These are phyloP conservation scores for Mycosphaerella arachidis DNA, from an alignment of 2,329 filamentous ascomycete species.

Conservation along the genomic window DNA sequence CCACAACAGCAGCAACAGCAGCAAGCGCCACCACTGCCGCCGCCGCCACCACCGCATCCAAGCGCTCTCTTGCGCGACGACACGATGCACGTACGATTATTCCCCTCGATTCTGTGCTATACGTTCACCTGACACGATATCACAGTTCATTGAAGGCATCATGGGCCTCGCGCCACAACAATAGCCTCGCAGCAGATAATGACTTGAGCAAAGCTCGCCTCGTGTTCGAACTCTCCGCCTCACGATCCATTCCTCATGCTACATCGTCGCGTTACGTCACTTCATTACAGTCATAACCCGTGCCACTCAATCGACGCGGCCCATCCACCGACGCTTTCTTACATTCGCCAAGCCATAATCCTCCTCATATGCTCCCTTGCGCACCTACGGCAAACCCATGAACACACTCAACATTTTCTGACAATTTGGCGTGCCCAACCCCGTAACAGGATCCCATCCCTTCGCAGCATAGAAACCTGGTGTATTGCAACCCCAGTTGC, in stretches of 20 bases:
- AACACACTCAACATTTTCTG: constrained; percentile 19
- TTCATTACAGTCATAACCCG: not conserved
- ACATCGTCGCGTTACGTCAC: not conserved
- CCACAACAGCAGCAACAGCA: not conserved
- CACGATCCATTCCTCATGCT: not conserved
- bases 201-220: not conserved
- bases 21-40: not conserved
- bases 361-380: not conserved
- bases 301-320: not conserved
- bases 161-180: not conserved
- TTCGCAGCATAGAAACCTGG: constrained; percentile 3
- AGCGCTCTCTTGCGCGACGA: too few relatives aligned
- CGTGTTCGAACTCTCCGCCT: not conserved
- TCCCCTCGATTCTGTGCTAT: not conserved
- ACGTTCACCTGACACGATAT: not conserved
- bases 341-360: not conserved
- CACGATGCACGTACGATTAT: too few relatives aligned
- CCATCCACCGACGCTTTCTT: not conserved
- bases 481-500: constrained; percentile 29
- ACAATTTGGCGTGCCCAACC: constrained; percentile 21
- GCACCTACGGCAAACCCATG: constrained; percentile 9
- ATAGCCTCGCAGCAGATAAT: not conserved
- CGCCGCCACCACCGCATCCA: not conserved
- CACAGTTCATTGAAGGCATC: not conserved
- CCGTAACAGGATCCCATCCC: constrained; percentile 32